Evolutionary conservation across 1,284 basidiomycete genomes (phyloP), one percentile per base, ranked within the genome.

Genomic region (Mrakiaceae sp.): DNA sequence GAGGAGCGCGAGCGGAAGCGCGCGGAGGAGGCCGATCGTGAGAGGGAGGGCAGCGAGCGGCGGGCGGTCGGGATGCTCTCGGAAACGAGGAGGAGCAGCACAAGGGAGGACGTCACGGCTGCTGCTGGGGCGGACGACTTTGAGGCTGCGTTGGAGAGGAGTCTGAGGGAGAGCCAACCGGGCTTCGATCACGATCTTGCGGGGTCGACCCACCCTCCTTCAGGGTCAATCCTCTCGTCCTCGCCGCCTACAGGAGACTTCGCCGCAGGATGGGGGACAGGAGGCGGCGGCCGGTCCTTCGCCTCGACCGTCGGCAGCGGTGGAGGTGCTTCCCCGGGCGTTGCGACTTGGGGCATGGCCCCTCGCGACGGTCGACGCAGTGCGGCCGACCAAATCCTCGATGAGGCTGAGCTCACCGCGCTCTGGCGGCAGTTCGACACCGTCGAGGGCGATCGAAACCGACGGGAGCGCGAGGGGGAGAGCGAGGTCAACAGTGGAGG

Each of bases 1-100:
- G 93, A 96, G 72, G 90, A 95, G 71, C 81, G 84, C 53, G 91
- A 90, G 0, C 85, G 85, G 62, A 78, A 78, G 0, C 79, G 83
- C 14, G 88, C 87, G n/a, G 91, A 95, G 67, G 87, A 89, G 74
- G 81, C 80, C 12, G 79, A 80, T 67, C 61, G 75, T 66, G 87
- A 88, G 74, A 80, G 79, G 71, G 65, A 66, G 55, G 65, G 53
- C n/a, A 5, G 10, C 14, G 12, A 51, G 50, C 10, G 16, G 4
- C 39, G 54, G 40, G 42, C 44, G 39, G 54, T 11, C n/a, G 11
- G 56, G 43, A 39, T 46, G 39, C 43, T n/a, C 8, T 4, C 12
- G 54, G n/a, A 44, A 14, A 9, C 58, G 58, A 12, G 54, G 42
- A 7, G 61, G 61, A 44, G 43, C 46, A 56, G 39, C 40, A 16